Base-by-base conservation (phyloP, 805 yeast genomes). In the Trichomonascus vanleenenianus region DNA sequence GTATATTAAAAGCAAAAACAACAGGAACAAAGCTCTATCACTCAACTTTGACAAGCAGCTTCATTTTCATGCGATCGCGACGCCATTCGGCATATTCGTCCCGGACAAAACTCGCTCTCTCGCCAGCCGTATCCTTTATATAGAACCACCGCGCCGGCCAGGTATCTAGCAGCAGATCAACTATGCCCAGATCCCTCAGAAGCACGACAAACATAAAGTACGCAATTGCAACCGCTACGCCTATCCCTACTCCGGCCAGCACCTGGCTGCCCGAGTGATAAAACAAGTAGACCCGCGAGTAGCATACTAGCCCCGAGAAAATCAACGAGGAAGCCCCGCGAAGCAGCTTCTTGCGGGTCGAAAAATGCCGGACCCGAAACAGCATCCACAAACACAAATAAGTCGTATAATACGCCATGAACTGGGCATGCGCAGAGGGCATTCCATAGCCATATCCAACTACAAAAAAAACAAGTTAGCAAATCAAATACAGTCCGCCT, bases 361-460 rank as follows among this genome's bases (percentile, higher is more conserved):
- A 49, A 43, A 56, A 58, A 36, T 60, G 61, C 2, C 58, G 58
- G 10, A 58, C 62, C 15, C 62, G 44, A 39, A 55, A 49, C 35
- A 40, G 44, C 55, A 63, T 58, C 60, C 70, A 65, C 38, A 63
- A 39, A 14, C 54, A 42, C 6, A 64, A 49, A 42, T 67, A 63
- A 10, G 56, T 72, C 48, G 50, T 73, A 51, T 83, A 79, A 60
- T 79, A 93, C 2, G 95, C 94, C 88, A 91, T 84, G 63, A 89
- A 93, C 65, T 91, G 98, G 0, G 96, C 79, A 64, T 91, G 98
- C 1, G 98, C 96, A 44, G 89, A 80, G 0, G 98, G 98, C 97
- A 91, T 91, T 0, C 98, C 98, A 61, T 82, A 88, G 0, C 83
- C 80, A 51, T 83, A 59, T 2, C 59, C 62, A n/a, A 44, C 45